Evolutionary conservation across 805 yeast genomes (phyloP), one percentile per base, ranked within the genome.

Genomic region (Yamadazyma phyllophila): DNA sequence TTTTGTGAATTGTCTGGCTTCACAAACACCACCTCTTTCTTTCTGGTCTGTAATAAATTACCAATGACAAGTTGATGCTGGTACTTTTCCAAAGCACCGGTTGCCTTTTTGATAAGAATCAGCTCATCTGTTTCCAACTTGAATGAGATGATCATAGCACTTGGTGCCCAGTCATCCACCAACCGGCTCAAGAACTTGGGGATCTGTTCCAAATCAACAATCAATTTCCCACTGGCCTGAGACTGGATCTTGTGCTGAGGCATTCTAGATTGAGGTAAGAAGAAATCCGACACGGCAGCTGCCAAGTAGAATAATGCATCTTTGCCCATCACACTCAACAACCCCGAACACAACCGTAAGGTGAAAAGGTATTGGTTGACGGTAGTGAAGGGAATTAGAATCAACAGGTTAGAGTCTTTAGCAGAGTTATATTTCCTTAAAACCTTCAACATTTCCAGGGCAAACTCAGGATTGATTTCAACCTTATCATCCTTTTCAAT

Each of bases 241-340:
- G 95, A 84, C 65, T 94, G 99, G 50, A 94, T 94, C 67, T 94
- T 94, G 67, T 94, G 99, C 57, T 89, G 90, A 2, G 97, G 96
- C 56, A 90, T 73, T 52, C 88, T 76, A 1, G 91, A 82, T 36
- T 78, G 79, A 1, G 99, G 99, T 35, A 94, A 74, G 67, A 91
- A 94, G 66, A 94, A 94, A 62, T 94, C 99, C 7, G 96, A 88
- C 0, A 94, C 99, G 0, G 99, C 99, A 7, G 99, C 98, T 0
- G 99, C 99, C 43, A 94, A 73, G 61, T 85, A 94, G 61, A 92
- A 88, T 34, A 94, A 62, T 0, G 90, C 88, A 44, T 69, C 70
- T 4, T 75, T 63, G 2, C 82, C 85, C 33, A 78, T 62, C 3
- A 67, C 66, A 43, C 82, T 77, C 58, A 92, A 63, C 36, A 75